Evolutionary conservation across 805 yeast genomes (phyloP).

Genomic region (Candida tammaniensis): DNA sequence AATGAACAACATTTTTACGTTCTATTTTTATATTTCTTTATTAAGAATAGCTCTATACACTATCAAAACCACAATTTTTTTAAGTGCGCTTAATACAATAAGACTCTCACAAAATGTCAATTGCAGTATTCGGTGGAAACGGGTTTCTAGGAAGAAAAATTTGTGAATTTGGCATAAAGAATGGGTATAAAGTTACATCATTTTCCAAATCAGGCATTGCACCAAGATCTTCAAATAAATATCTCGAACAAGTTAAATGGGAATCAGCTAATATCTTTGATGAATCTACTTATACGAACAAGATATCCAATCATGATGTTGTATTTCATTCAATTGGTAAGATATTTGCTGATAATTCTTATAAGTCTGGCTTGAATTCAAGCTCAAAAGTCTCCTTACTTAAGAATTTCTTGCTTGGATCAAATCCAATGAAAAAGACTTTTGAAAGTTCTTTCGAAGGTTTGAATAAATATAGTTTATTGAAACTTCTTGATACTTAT

Average conservation of each 20-base stretch:
- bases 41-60: not conserved
- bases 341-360: slow-evolving; percentile 63
- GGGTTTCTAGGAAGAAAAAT: slow-evolving; percentile 75
- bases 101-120: slow-evolving; percentile 19
- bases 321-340: slow-evolving; percentile 86
- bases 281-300: slow-evolving; percentile 52
- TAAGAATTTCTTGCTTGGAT: slow-evolving; percentile 36
- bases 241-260: slow-evolving; percentile 67
- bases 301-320: slow-evolving; percentile 50
- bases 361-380: slow-evolving; percentile 54
- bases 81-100: not conserved
- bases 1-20: not conserved
- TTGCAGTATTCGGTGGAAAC: slow-evolving; percentile 80
- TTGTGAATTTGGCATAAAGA: slow-evolving; percentile 61
- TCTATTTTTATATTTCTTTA: not conserved
- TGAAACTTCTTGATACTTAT: slow-evolving; percentile 45
- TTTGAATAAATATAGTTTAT: slow-evolving; percentile 68
- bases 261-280: slow-evolving; percentile 63
- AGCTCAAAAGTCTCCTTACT: slow-evolving; percentile 3
- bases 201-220: slow-evolving; percentile 63
- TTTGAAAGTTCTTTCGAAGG: slow-evolving; percentile 51
- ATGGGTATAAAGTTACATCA: slow-evolving; percentile 67
- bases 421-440: slow-evolving; percentile 61
- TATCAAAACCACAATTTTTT: no score
- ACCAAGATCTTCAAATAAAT: slow-evolving; percentile 37